A percentile compares a stretch with the other conserved stretches of the same genome.
These are phyloP conservation scores for Candida chilensis DNA, from an alignment of 805 yeast species.

Conservation along the genomic window DNA sequence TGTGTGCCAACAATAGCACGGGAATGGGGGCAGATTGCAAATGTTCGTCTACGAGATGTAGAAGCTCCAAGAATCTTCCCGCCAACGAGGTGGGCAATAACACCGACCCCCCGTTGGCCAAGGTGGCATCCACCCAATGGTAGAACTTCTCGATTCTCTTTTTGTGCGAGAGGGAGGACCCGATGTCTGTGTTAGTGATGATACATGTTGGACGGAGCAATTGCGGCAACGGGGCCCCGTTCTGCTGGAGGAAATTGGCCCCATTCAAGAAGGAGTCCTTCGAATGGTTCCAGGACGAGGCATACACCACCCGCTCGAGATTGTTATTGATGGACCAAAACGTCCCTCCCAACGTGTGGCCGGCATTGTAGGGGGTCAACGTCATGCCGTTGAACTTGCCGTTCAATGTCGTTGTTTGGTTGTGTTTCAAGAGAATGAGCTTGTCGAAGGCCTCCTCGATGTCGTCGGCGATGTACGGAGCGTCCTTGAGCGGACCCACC, in stretches of 20 bases:
- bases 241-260: constrained; percentile 45
- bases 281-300: constrained; percentile 93
- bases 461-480: constrained; percentile 57
- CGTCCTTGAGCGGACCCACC: constrained; percentile 58
- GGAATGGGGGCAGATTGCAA: constrained; percentile 55
- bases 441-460: constrained; percentile 76
- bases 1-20: constrained; percentile 64
- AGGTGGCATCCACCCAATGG: constrained; percentile 51
- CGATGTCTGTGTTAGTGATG: constrained; percentile 64
- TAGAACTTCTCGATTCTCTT: constrained; percentile 57
- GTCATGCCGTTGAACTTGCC: constrained; percentile 52
- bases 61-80: constrained; percentile 72
- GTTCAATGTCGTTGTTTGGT: constrained; percentile 61
- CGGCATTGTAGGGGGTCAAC: constrained; percentile 81
- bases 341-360: constrained; percentile 90
- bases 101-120: constrained; percentile 73
- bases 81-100: constrained; percentile 76
- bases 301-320: constrained; percentile 76
- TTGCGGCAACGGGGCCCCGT: constrained; percentile 56
- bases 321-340: constrained; percentile 73
- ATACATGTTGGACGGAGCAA: constrained; percentile 75
- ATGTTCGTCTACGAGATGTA: constrained; percentile 64
- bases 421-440: constrained; percentile 61
- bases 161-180: constrained; percentile 54
- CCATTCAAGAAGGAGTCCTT: constrained; percentile 77